These are phyloP conservation scores for Clitoria ternatea DNA, from an alignment of 306 rosid species.

Conservation along the genomic window DNA sequence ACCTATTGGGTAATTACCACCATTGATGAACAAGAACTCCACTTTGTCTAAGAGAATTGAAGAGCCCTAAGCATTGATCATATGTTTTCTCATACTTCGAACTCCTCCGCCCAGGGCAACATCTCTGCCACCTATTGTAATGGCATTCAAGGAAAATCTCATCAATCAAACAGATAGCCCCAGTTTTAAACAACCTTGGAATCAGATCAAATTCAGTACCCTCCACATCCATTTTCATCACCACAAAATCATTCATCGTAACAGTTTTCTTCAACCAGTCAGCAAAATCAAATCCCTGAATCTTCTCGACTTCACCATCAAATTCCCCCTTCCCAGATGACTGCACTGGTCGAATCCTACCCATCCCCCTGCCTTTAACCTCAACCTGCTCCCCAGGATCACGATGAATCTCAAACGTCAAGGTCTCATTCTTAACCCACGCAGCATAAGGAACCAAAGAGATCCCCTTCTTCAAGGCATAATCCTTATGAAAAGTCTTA, in stretches of 20 bases:
- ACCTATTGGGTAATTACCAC: conserved; percentile 54
- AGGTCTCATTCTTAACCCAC: conserved; percentile 89
- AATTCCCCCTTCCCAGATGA: conserved; percentile 27
- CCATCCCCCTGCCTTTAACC: conserved; percentile 88
- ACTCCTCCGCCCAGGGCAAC: conserved; percentile 93
- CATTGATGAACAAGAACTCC: conserved; percentile 98
- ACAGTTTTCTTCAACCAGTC: conserved; percentile 74
- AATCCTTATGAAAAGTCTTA: conserved; percentile 71
- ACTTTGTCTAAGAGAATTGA: conserved; percentile 70
- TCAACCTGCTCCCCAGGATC: conserved; percentile 70
- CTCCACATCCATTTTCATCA: conserved; percentile 99
- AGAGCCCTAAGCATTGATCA: conserved; percentile 76
- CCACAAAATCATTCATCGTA: conserved; percentile 77
- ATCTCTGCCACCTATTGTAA: conserved; percentile 96
- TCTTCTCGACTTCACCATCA: conserved; percentile 74
- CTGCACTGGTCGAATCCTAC: conserved; percentile 73
- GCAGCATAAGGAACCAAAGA: conserved; percentile 86
- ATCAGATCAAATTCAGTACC: conserved; percentile 90
- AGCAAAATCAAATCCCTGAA: conserved; percentile 80
- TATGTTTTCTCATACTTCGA: conserved; percentile 78
- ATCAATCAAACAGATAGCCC: conserved; percentile 88
- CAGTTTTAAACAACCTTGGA: conserved; percentile 76
- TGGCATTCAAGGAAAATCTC: conserved; percentile 97
- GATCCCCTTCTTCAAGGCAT: conserved; percentile 64
- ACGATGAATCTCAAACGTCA: conserved; percentile 69